Evolutionary conservation across 2,329 filamentous ascomycete genomes (phyloP), one percentile per base, ranked within the genome.

Genomic region (Ascosphaera aggregata): DNA sequence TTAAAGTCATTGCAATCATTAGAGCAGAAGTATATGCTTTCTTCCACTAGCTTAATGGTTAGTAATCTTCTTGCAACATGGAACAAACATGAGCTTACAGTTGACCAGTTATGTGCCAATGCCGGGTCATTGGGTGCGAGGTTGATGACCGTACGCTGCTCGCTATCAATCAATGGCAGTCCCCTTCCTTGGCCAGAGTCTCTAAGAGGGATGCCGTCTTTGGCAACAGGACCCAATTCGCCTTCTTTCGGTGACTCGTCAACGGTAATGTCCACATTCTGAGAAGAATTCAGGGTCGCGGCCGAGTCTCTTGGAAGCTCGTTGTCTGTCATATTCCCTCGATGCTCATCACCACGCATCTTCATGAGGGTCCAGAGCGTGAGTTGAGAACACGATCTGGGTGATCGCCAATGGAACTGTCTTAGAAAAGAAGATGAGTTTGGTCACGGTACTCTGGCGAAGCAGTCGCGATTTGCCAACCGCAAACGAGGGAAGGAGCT

Each of bases 1-100:
- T 60, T 0, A 61, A n/a, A n/a, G 22, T 27, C 22, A 27, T 27
- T 13, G 22, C 22, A 27, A 27, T 27, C 22, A 27, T 27, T 27
- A 27, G 13, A 27, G 22, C 22, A 7, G 22, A 27, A 7, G 22
- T 27, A 27, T 7, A 27, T 27, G 13, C 13, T 27, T 27, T 27
- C 22, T 27, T 27, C 22, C 22, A 27, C 22, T 27, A 13, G 22
- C 7, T 13, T 7, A 27, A 13, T 7, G 13, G 13, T 27, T 27
- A 27, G 22, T 13, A 7, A 7, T 13, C 7, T 7, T 27, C 7
- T 13, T 27, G 7, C 22, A 27, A 27, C 13, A 13, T 27, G 7
- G 7, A 7, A 13, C 7, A 13, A 13, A 13, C 7, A 27, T 27
- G 22, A 27, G 22, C 22, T 27, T 27, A 27, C 22, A 7, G 7